Evolutionary conservation across 805 yeast species (phyloP).

Genomic region (Cyberlindnera suaveolens): DNA sequence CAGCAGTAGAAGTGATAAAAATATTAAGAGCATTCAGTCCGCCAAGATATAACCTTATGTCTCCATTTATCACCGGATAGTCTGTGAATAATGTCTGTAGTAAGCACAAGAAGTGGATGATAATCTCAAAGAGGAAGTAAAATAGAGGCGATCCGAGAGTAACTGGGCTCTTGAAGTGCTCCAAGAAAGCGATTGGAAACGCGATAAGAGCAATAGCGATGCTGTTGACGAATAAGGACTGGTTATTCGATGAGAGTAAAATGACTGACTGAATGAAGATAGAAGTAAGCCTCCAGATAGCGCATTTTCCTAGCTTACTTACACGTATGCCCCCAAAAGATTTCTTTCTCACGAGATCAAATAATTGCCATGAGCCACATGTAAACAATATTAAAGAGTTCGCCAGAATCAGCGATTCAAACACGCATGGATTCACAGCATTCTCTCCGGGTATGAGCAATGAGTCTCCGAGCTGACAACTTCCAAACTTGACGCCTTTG

Average conservation of each 20-base stretch:
- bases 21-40: constrained; percentile 5
- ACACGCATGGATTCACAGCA: constrained; percentile 23
- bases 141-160: constrained; percentile 66
- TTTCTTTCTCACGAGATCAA: background rate
- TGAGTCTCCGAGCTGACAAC: constrained; percentile 7
- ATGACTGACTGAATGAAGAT: constrained; percentile 9
- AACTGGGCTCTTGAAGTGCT: constrained; percentile 35
- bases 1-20: constrained; percentile 18
- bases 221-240: constrained; percentile 9
- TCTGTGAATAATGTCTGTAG: constrained; percentile 31
- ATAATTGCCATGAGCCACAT: constrained; percentile 16
- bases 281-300: constrained; percentile 8
- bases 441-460: constrained; percentile 19
- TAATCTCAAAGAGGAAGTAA: constrained; percentile 60
- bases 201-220: constrained; percentile 22
- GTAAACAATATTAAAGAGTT: constrained; percentile 8
- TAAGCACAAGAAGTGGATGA: constrained; percentile 40
- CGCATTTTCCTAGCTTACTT: constrained; percentile 13
- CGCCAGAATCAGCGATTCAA: constrained; percentile 9
- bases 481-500: background rate
- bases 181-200: constrained; percentile 39
- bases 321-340: constrained; percentile 6
- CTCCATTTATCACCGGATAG: constrained; percentile 16
- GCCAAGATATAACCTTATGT: constrained; percentile 20
- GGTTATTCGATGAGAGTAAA: background rate